A percentile compares a stretch with the other conserved stretches of the same genome.
phyloP scores from a whole-genome alignment of 257 asterid species.

The Solanum pennellii region DNA sequence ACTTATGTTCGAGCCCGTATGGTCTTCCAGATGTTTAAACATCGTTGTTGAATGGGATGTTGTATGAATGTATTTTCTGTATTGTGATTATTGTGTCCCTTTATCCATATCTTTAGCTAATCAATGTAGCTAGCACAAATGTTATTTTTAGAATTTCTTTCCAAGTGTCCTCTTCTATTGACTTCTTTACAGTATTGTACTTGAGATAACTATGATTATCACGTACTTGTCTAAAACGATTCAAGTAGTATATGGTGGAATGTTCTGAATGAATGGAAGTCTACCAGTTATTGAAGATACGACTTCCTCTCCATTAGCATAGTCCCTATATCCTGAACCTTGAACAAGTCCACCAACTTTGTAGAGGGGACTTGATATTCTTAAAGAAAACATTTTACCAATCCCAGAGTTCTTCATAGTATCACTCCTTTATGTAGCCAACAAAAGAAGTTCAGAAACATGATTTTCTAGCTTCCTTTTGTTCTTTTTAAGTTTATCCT shows the following conservation, averaged over 20 bases:
- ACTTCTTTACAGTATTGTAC: not conserved
- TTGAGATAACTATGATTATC: not conserved
- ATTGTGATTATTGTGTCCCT: too few relatives aligned
- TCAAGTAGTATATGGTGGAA: slow-evolving; percentile 90
- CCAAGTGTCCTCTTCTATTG: not conserved
- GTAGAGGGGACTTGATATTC: slow-evolving; percentile 56
- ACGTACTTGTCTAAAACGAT: slow-evolving; percentile 66
- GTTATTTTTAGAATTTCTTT: not conserved
- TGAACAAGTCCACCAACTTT: slow-evolving; percentile 35
- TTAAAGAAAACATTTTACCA: slow-evolving; percentile 44
- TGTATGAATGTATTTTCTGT: too few relatives aligned
- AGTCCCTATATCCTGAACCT: slow-evolving; percentile 52
- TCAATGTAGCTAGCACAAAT: not conserved
- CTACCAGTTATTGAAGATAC: slow-evolving; percentile 44
- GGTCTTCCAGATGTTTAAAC: too few relatives aligned
- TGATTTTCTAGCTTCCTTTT: slow-evolving; percentile 29
- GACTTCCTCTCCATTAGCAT: slow-evolving; percentile 42
- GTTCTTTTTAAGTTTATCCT: slow-evolving; percentile 61
- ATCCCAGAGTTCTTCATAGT: slow-evolving; percentile 15
- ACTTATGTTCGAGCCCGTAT: too few relatives aligned
- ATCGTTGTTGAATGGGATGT: too few relatives aligned
- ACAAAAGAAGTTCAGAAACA: slow-evolving; percentile 27
- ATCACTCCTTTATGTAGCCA: slow-evolving; percentile 49
- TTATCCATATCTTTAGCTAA: not conserved
- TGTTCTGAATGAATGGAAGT: slow-evolving; percentile 56